Conservation (phyloP, 2,329 filamentous ascomycete species). For the Aspergillus sp. region DNA sequence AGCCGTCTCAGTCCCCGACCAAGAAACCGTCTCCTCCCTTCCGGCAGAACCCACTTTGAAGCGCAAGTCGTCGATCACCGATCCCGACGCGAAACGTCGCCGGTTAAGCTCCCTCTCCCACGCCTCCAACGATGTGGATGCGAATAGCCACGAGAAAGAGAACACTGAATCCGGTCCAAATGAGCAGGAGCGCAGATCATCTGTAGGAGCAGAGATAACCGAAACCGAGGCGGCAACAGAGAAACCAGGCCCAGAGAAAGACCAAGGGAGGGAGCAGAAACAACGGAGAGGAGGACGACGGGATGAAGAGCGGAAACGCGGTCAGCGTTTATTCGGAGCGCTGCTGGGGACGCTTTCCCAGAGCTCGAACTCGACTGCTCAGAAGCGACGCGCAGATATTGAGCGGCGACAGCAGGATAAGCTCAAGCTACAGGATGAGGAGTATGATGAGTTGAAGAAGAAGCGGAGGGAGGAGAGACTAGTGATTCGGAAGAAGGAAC, state of each 20-base stretch:
- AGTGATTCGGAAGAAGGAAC: slow-evolving; percentile 58
- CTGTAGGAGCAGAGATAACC: slow-evolving; percentile 5
- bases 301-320: slow-evolving; percentile 75
- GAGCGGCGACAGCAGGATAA: slow-evolving; percentile 75
- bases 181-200: slow-evolving; percentile 16
- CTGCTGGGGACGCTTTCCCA: slow-evolving; percentile 73
- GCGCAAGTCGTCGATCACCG: slow-evolving; percentile 48
- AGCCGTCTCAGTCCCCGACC: slow-evolving; percentile 48
- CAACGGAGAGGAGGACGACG: slow-evolving; percentile 27
- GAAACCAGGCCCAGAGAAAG: slow-evolving; percentile 11
- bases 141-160: slow-evolving; percentile 5
- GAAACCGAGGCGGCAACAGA: background rate
- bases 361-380: slow-evolving; percentile 54
- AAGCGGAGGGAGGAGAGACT: slow-evolving; percentile 59
- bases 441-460: slow-evolving; percentile 61
- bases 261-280: slow-evolving; percentile 11
- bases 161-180: slow-evolving; percentile 10
- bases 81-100: slow-evolving; percentile 46
- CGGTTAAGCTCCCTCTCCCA: slow-evolving; percentile 37
- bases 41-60: slow-evolving; percentile 41
- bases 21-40: slow-evolving; percentile 20
- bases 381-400: slow-evolving; percentile 69
- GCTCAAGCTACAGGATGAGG: slow-evolving; percentile 66
- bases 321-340: slow-evolving; percentile 78
- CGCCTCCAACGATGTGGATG: background rate